These are phyloP conservation scores for Thelephora terrestris DNA, from an alignment of 1,284 basidiomycete species.

Conservation along the genomic window DNA sequence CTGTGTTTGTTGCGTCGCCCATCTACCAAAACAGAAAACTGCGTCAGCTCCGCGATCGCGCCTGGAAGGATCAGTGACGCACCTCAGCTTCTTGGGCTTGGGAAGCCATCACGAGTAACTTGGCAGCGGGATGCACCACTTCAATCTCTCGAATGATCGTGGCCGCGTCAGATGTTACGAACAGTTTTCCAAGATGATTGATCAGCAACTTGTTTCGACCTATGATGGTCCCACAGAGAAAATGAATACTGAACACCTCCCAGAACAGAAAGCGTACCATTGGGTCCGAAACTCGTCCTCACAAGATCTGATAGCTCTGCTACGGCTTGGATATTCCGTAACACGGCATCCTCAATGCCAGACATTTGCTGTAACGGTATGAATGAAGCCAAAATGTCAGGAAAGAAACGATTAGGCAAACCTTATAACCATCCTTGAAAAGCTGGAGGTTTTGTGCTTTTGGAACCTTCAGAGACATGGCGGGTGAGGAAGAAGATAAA, in stretches of 20 bases:
- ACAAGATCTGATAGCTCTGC: slow-evolving; percentile 92
- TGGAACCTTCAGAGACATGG: slow-evolving; percentile 91
- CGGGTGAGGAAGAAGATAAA: slow-evolving; percentile 5
- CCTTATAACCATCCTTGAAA: slow-evolving; percentile 94
- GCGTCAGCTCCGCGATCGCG: neutral
- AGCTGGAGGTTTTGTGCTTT: slow-evolving; percentile 84
- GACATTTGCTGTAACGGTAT: slow-evolving; percentile 56
- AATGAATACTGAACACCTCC: slow-evolving; percentile 1
- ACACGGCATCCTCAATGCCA: slow-evolving; percentile 88
- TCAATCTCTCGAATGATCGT: slow-evolving; percentile 98
- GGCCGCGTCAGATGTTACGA: slow-evolving; percentile 98
- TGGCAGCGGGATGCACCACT: slow-evolving; percentile 96
- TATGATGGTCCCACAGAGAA: slow-evolving; percentile 19
- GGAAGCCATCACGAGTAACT: slow-evolving; percentile 94
- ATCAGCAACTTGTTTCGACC: slow-evolving; percentile 94
- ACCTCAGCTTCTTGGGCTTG: slow-evolving; percentile 96
- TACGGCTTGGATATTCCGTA: slow-evolving; percentile 94
- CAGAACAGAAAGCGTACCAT: slow-evolving; percentile 48
- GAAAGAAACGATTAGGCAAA: slow-evolving; percentile 20
- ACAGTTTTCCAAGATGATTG: slow-evolving; percentile 91
- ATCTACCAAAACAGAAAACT: slow-evolving; percentile 41
- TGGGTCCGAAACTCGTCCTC: slow-evolving; percentile 92
- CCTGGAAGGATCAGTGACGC: slow-evolving; percentile 15
- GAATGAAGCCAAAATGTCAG: slow-evolving; percentile 3
- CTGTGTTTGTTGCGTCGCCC: slow-evolving; percentile 95